Evolutionary conservation across 345 rosid genomes (phyloP).

Genomic region (Brassica juncea): DNA sequence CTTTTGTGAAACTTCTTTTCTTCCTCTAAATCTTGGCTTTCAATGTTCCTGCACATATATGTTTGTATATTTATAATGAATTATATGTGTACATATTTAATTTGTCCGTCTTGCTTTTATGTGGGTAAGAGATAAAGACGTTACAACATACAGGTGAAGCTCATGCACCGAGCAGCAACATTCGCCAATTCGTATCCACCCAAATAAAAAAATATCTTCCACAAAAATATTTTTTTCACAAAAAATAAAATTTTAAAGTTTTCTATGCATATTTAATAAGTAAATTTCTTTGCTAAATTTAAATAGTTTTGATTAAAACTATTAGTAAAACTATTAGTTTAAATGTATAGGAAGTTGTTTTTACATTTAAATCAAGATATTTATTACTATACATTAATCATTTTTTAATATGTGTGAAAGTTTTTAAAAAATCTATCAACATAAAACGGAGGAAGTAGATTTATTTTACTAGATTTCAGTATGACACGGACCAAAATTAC

Average conservation of each 20-base stretch:
- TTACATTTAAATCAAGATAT: too few species aligned
- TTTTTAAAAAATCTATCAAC: too few species aligned
- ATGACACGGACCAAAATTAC: background rate
- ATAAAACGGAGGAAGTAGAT: too few species aligned
- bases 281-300: too few species aligned
- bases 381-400: too few species aligned
- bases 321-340: too few species aligned
- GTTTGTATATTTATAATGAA: background rate
- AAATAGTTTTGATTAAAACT: too few species aligned
- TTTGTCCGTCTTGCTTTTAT: constrained; percentile 22
- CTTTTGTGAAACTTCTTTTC: background rate
- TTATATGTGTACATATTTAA: background rate
- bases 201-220: background rate
- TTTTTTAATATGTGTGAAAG: too few species aligned
- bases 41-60: background rate
- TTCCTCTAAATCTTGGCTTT: background rate
- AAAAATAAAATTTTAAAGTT: too few species aligned
- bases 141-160: constrained; percentile 42
- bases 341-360: too few species aligned
- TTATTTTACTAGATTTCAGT: background rate
- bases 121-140: constrained; percentile 39
- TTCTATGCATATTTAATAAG: too few species aligned
- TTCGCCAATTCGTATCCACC: constrained; percentile 15
- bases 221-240: too few species aligned
- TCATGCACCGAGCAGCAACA: constrained; percentile 38